A percentile compares a stretch with the other conserved stretches of the same genome.
Conservation (phyloP, 257 asterid species). For the Gentiana dahurica region DNA sequence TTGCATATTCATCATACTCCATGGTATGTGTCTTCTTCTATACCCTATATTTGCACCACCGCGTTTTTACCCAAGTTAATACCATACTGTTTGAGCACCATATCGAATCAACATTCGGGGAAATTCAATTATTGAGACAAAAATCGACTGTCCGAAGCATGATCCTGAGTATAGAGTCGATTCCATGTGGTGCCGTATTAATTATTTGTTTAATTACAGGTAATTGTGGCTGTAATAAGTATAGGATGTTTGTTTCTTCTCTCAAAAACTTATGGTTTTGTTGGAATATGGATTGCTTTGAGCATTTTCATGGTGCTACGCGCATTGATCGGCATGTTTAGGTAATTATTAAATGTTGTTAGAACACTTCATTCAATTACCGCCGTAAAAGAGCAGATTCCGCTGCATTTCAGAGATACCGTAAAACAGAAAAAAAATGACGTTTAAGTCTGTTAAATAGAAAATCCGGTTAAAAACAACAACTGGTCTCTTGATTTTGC, state of each 20-base stretch:
- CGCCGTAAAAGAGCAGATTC: neutral
- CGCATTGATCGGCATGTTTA: constrained; percentile 77
- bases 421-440: too few species aligned
- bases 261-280: constrained; percentile 49
- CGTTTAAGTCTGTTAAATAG: too few species aligned
- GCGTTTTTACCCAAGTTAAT: too few species aligned
- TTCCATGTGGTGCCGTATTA: neutral
- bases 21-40: constrained; percentile 2
- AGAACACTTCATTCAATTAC: neutral
- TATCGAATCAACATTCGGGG: neutral
- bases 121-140: neutral
- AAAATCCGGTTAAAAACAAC: too few species aligned
- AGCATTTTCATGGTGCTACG: constrained; percentile 76
- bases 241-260: constrained; percentile 59
- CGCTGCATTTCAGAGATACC: neutral
- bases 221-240: constrained; percentile 50
- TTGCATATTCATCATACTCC: constrained; percentile 11
- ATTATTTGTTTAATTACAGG: constrained; percentile 25
- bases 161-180: neutral
- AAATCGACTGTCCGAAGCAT: neutral
- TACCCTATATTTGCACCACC: too few species aligned
- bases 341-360: constrained; percentile 28
- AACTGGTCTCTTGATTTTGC: constrained; percentile 8
- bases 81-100: neutral
- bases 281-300: constrained; percentile 87